Evolutionary conservation across 148 eudicot species (phyloP), one percentile per base, ranked within the genome.

Genomic region (Vaccinium darrowii): DNA sequence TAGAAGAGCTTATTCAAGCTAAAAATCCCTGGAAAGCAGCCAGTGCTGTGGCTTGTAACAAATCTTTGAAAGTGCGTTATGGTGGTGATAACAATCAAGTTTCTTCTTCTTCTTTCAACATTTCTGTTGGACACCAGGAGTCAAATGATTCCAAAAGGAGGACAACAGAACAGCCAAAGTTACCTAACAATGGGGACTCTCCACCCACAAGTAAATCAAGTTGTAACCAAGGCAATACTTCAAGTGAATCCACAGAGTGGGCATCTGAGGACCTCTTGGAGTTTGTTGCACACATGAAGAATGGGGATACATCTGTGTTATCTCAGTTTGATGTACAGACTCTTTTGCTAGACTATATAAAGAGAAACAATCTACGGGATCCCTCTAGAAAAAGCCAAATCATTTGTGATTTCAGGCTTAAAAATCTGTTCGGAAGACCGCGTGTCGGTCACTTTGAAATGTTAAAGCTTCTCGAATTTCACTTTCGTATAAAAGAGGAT

Each of bases 381-480:
- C 99, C 98, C 79, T 93, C 86, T 10, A 89, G 71, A 76, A 94
- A 92, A 87, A 93, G 93, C 86, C 98, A 97, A 88, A 91, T 97
- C 27, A 87, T 94, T 77, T 97, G 99, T 88, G 99, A 97, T 89
- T 81, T 56, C 43, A 91, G 98, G 91, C 92, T 97, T 85, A 88
- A 79, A 78, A 90, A 18, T 89, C 88, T 97, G 83, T 94, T 97
- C 80, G 91, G 92, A 62, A 96, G 92, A 88, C 88, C 91, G 16
- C 92, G 96, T 53, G 98, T 95, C 60, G 98, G 93, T 85, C 97
- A 93, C 81, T 89, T 93, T 90, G 99, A 96, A 88, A 94, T 96
- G 99, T 89, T 95, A 47, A 94, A 94, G 91, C 93, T 96, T 89
- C 94, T 96, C 53, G 98, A 95, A 62, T 90, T 82, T 89, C 93